Evolutionary conservation across 148 eudicot genomes (phyloP).

Genomic region (Rhododendron simsii): DNA sequence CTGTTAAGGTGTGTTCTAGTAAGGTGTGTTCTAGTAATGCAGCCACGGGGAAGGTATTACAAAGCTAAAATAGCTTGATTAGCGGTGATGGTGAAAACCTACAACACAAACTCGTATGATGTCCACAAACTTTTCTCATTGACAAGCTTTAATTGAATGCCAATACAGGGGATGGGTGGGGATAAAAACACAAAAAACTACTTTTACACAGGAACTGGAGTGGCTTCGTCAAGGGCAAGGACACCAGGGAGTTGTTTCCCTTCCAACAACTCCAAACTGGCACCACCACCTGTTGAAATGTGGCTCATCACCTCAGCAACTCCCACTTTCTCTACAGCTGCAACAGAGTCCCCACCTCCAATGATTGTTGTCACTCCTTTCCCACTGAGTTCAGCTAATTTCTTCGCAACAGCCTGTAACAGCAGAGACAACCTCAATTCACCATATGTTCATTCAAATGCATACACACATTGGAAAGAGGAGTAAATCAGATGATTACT

Average conservation of each 20-base stretch:
- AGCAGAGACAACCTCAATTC: neutral
- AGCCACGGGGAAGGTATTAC: neutral
- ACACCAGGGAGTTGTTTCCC: slow-evolving; percentile 92
- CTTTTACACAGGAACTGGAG: slow-evolving; percentile 44
- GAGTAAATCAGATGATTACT: neutral
- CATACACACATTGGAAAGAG: neutral
- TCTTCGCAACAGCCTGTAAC: slow-evolving; percentile 71
- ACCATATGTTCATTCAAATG: neutral
- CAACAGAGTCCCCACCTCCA: slow-evolving; percentile 95
- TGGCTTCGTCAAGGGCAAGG: slow-evolving; percentile 78
- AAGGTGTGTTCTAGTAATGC: neutral
- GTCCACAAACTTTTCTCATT: slow-evolving; percentile 6
- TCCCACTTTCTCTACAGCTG: slow-evolving; percentile 87
- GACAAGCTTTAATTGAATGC: slow-evolving; percentile 8
- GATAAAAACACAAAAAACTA: slow-evolving; percentile 3
- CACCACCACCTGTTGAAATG: slow-evolving; percentile 96
- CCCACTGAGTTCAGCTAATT: slow-evolving; percentile 70
- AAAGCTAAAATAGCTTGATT: neutral
- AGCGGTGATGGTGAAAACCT: slow-evolving; percentile 7
- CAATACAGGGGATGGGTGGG: neutral
- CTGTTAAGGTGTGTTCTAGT: neutral
- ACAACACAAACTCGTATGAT: slow-evolving; percentile 13
- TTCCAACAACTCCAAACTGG: slow-evolving; percentile 90
- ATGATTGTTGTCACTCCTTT: slow-evolving; percentile 91
- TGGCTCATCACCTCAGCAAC: slow-evolving; percentile 91